phyloP scores from a whole-genome alignment of 2,329 filamentous ascomycete species.

The Aspergillus hortae region DNA sequence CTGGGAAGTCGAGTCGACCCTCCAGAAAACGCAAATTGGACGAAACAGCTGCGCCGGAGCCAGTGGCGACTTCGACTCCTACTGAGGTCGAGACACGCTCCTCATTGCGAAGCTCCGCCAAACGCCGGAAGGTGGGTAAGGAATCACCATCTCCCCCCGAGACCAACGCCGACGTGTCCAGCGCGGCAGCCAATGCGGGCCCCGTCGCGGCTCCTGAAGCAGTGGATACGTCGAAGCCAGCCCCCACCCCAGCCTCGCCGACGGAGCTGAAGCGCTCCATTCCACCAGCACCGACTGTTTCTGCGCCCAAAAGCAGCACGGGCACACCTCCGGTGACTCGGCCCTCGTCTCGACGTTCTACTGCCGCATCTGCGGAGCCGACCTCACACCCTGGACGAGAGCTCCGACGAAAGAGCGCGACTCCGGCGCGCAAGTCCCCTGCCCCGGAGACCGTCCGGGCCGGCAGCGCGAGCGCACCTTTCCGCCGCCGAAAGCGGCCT shows the following conservation, averaged over 20 bases:
- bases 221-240: constrained; percentile 17
- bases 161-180: constrained; percentile 23
- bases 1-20: constrained; percentile 15
- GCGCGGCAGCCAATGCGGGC: constrained; percentile 32
- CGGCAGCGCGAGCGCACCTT: constrained; percentile 27
- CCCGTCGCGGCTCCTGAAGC: constrained; percentile 15
- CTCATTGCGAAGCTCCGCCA: constrained; percentile 29
- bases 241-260: constrained; percentile 19
- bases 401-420: constrained; percentile 41
- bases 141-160: constrained; percentile 25
- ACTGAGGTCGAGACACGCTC: constrained; percentile 21
- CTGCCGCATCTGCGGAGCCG: constrained; percentile 26
- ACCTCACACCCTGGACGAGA: constrained; percentile 24
- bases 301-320: constrained; percentile 1
- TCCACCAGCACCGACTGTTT: constrained; percentile 5
- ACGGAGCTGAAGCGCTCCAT: constrained; percentile 21
- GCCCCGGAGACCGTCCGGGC: constrained; percentile 41
- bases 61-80: constrained; percentile 5
- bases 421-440: constrained; percentile 37
- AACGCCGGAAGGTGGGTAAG: constrained; percentile 38
- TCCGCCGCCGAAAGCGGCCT: constrained; percentile 54
- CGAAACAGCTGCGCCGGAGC: constrained; percentile 35
- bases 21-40: constrained; percentile 55
- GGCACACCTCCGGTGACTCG: constrained; percentile 31
- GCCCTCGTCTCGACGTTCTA: constrained; percentile 31